Evolutionary conservation across 73 alveolate species (phyloP).

Genomic region (Urostyla sp.): DNA sequence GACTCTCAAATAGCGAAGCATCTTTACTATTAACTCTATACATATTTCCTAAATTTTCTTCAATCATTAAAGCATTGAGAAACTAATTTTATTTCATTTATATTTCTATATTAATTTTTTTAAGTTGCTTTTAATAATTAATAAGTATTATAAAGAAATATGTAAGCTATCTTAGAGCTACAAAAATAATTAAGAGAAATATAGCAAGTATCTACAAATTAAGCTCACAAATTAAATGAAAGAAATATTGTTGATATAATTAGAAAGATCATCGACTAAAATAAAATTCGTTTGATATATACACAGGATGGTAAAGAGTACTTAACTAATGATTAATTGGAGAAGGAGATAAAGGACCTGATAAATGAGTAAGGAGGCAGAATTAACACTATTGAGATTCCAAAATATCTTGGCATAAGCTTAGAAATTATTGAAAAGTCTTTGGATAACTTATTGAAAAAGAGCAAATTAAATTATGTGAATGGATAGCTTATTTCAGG

Average conservation of each 20-base stretch:
- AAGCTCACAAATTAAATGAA: constrained; percentile 32
- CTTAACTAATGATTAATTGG: constrained; percentile 56
- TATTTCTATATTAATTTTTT: background rate
- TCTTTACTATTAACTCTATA: background rate
- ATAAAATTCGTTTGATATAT: constrained; percentile 27
- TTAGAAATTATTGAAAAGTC: constrained; percentile 31
- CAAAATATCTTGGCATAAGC: constrained; percentile 30
- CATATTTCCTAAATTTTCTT: background rate
- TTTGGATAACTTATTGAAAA: constrained; percentile 2
- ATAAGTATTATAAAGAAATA: background rate
- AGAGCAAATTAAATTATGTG: background rate
- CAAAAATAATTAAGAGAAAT: constrained; percentile 15
- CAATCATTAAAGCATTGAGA: background rate
- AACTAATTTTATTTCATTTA: background rate
- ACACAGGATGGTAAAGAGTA: constrained; percentile 61
- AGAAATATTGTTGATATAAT: constrained; percentile 51
- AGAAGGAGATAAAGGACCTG: constrained; percentile 53
- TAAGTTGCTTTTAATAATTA: too few relatives aligned
- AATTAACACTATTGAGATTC: constrained; percentile 18
- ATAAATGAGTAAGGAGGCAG: constrained; percentile 54
- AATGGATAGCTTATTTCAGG: constrained; percentile 54
- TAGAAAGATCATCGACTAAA: constrained; percentile 15
- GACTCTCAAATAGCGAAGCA: background rate
- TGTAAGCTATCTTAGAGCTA: constrained; percentile 54
- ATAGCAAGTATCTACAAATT: background rate